A percentile compares a stretch with the other conserved stretches of the same genome.
These are phyloP conservation scores for Chiua virens DNA, from an alignment of 768 basidiomycete genomes.

Conservation along the genomic window DNA sequence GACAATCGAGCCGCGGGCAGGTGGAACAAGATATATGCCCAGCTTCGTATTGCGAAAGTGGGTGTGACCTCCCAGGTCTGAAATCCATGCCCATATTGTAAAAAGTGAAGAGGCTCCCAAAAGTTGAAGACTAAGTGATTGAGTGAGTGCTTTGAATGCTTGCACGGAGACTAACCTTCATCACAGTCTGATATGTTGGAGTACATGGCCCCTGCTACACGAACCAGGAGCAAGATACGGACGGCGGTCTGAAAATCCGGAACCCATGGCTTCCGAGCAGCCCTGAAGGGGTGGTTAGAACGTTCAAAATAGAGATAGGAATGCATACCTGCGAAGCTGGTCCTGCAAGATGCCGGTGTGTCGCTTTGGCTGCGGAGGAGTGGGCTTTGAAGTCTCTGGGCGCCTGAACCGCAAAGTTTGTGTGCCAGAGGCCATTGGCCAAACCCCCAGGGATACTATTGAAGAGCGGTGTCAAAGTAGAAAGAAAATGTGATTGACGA, in stretches of 20 bases:
- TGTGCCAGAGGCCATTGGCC: slow-evolving; percentile 43
- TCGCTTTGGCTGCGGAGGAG: slow-evolving; percentile 34
- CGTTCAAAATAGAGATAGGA: neutral
- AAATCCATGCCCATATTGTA: slow-evolving; percentile 83
- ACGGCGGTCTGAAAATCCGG: slow-evolving; percentile 85
- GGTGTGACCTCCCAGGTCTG: slow-evolving; percentile 99
- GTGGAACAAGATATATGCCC: slow-evolving; percentile 90
- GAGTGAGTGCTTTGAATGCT: neutral
- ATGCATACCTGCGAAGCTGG: slow-evolving; percentile 65
- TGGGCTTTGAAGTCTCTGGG: slow-evolving; percentile 31
- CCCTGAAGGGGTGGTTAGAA: slow-evolving; percentile 36
- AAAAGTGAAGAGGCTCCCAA: slow-evolving; percentile 96
- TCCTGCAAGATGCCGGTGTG: slow-evolving; percentile 79
- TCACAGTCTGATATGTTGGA: slow-evolving; percentile 94
- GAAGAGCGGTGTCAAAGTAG: neutral
- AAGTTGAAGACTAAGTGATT: slow-evolving; percentile 87
- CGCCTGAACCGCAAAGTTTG: slow-evolving; percentile 54
- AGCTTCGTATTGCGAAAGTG: slow-evolving; percentile 87
- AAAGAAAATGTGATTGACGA: neutral
- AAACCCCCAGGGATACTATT: neutral
- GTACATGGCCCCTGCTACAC: slow-evolving; percentile 90
- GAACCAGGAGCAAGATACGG: slow-evolving; percentile 76
- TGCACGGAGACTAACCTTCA: slow-evolving; percentile 61
- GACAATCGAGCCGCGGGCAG: slow-evolving; percentile 63
- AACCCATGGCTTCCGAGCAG: slow-evolving; percentile 77